phyloP scores from a whole-genome alignment of 208 protist species.

The Leishmania gerbilli region DNA sequence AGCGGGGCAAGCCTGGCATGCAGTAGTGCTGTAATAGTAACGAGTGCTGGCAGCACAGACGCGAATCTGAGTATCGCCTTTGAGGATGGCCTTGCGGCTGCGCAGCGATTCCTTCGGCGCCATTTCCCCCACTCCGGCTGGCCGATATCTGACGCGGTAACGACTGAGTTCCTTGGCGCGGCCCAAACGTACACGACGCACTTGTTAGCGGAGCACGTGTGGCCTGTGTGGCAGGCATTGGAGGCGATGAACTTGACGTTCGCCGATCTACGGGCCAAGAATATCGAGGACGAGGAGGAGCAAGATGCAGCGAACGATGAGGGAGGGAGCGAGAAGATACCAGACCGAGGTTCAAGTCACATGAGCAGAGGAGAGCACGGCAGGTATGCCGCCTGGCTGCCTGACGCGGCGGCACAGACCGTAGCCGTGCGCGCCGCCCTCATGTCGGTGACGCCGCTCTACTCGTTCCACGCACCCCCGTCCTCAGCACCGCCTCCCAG shows the following conservation, averaged over 20 bases:
- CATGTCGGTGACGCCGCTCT: conserved; percentile 39
- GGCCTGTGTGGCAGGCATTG: conserved; percentile 50
- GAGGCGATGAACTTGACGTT: conserved; percentile 42
- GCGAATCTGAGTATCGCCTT: conserved; percentile 1
- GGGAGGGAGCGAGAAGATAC: neutral
- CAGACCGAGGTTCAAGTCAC: neutral
- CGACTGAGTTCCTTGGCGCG: neutral
- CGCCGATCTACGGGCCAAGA: neutral
- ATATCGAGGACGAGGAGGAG: conserved; percentile 18
- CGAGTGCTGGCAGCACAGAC: neutral
- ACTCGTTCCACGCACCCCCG: conserved; percentile 21
- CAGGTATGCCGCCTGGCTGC: conserved; percentile 13
- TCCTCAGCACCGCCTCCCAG: neutral
- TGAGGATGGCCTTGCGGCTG: conserved; percentile 20
- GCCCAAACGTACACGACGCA: conserved; percentile 16
- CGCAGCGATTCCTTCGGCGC: conserved; percentile 10
- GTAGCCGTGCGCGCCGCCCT: conserved; percentile 22
- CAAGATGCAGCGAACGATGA: neutral
- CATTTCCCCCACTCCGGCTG: neutral
- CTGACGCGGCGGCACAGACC: conserved; percentile 21
- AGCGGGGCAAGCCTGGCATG: conserved; percentile 18
- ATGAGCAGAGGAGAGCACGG: neutral
- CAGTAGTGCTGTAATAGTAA: conserved; percentile 11
- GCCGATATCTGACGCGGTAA: neutral
- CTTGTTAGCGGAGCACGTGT: conserved; percentile 40